Conservation (phyloP, 163 green algal genomes). For the Botryococcus braunii region DNA sequence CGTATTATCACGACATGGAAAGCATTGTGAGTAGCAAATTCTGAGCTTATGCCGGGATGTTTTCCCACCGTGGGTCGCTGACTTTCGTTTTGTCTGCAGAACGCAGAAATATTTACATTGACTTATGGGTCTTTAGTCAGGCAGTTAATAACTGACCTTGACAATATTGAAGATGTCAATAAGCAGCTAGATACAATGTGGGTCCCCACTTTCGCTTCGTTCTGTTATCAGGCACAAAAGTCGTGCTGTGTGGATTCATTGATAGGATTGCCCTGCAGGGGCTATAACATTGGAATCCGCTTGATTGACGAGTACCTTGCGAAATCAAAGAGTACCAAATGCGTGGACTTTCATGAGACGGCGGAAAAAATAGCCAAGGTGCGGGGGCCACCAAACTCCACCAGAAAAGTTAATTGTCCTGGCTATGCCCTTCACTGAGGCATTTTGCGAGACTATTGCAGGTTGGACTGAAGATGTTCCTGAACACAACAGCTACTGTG, state of each 20-base stretch:
- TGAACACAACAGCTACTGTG: constrained; percentile 67
- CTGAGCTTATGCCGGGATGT: too few relatives aligned
- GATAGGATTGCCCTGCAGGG: constrained; percentile 44
- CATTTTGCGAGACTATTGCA: constrained; percentile 3
- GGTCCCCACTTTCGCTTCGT: constrained; percentile 7
- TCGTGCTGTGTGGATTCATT: not conserved
- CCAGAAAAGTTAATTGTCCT: not conserved
- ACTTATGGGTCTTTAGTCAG: constrained; percentile 94
- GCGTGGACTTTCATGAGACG: constrained; percentile 75
- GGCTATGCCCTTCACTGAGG: not conserved
- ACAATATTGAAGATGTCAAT: constrained; percentile 92
- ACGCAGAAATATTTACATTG: constrained; percentile 90
- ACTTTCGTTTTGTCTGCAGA: constrained; percentile 24
- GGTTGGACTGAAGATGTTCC: constrained; percentile 83
- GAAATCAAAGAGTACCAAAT: constrained; percentile 69
- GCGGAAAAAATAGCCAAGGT: constrained; percentile 60
- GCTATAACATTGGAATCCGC: constrained; percentile 89
- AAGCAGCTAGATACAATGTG: constrained; percentile 96
- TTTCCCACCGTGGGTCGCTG: not conserved
- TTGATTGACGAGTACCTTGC: constrained; percentile 94
- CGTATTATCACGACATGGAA: too few relatives aligned
- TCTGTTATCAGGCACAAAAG: not conserved
- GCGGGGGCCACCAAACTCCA: not conserved
- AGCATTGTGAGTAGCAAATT: too few relatives aligned
- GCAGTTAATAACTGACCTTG: constrained; percentile 88